Evolutionary conservation across 805 yeast species (phyloP).

Genomic region (Metschnikowia corniflorae): DNA sequence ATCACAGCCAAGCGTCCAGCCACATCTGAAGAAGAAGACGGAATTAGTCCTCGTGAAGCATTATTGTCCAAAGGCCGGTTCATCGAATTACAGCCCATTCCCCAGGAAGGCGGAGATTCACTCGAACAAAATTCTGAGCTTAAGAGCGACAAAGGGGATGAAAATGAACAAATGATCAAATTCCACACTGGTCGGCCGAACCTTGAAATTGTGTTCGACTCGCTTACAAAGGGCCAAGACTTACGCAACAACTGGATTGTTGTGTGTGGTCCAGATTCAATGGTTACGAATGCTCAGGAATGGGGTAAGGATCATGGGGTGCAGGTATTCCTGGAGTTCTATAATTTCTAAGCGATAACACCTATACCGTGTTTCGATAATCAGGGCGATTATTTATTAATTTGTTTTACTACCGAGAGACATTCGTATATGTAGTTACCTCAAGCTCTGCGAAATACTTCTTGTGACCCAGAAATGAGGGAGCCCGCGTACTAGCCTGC

Average conservation of each 20-base stretch:
- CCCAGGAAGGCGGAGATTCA: constrained; percentile 11
- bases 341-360: constrained; percentile 12
- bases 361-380: too few relatives aligned
- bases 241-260: constrained; percentile 47
- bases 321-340: constrained; percentile 40
- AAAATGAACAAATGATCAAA: not conserved
- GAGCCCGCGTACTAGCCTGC: too few relatives aligned
- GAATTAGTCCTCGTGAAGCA: constrained; percentile 20
- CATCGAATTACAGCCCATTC: constrained; percentile 13
- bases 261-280: constrained; percentile 54
- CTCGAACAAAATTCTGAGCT: not conserved
- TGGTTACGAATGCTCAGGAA: constrained; percentile 37
- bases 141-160: not conserved
- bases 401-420: too few relatives aligned
- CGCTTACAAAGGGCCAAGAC: constrained; percentile 27
- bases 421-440: too few relatives aligned
- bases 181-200: constrained; percentile 43
- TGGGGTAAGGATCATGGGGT: constrained; percentile 37
- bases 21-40: not conserved
- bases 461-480: too few relatives aligned
- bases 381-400: too few relatives aligned
- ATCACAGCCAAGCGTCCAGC: constrained; percentile 9
- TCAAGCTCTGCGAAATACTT: too few relatives aligned
- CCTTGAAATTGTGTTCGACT: constrained; percentile 29
- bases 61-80: constrained; percentile 20